phyloP scores from a whole-genome alignment of 306 rosid species.

The Spatholobus suberectus region DNA sequence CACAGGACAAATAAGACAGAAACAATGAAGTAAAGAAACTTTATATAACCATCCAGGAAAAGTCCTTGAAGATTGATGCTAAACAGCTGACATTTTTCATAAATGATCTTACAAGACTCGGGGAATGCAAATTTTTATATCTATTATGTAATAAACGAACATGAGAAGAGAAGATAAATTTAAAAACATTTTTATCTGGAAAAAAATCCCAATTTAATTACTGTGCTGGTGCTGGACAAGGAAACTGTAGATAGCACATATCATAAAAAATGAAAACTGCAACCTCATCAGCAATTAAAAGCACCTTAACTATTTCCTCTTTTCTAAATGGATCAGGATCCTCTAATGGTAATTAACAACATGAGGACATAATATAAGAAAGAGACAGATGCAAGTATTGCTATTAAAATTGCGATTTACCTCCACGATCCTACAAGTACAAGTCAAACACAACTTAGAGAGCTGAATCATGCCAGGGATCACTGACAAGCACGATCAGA shows the following conservation, averaged over 20 bases:
- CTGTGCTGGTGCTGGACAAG: background rate
- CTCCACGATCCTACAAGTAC: too few species aligned
- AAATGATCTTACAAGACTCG: background rate
- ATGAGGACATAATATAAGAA: background rate
- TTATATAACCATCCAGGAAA: slow-evolving; percentile 1
- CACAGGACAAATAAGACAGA: background rate
- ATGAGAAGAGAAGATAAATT: background rate
- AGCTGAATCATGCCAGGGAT: background rate
- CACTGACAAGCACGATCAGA: background rate
- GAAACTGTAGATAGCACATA: background rate
- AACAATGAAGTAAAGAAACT: slow-evolving; percentile 6
- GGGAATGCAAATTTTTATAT: slow-evolving; percentile 20
- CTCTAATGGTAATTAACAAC: background rate
- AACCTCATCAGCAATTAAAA: background rate
- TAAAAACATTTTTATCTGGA: background rate
- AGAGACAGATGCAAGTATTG: too few species aligned
- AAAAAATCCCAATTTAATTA: background rate
- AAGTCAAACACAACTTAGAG: background rate
- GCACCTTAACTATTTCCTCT: background rate
- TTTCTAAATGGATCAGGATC: background rate
- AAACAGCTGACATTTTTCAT: background rate
- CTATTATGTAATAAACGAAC: slow-evolving; percentile 5
- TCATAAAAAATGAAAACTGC: background rate
- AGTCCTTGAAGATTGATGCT: background rate
- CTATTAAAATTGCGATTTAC: too few species aligned